A percentile compares a stretch with the other conserved stretches of the same genome.
phyloP scores from a whole-genome alignment of 345 rosid genomes.

The Citrus unshiu region DNA sequence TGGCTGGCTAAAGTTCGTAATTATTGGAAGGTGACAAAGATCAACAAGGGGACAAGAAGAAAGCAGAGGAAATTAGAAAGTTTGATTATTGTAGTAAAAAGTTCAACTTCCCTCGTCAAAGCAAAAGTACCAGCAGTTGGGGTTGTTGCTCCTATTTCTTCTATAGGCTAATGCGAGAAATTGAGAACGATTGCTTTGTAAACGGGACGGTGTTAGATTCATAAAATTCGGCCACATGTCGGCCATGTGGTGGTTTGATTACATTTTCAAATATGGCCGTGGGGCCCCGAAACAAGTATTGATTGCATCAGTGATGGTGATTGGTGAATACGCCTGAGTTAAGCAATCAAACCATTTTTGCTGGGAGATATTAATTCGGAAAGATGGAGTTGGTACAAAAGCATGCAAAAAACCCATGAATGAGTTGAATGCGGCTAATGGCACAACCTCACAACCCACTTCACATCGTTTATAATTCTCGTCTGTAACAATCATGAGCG shows the following conservation, averaged over 20 bases:
- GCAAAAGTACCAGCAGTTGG: not conserved
- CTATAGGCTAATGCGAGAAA: not conserved
- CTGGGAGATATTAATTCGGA: not conserved
- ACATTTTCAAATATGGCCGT: not conserved
- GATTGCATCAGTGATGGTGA: not conserved
- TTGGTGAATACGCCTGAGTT: not conserved
- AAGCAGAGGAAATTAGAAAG: conserved; percentile 2
- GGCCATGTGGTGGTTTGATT: not conserved
- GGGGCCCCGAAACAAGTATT: not conserved
- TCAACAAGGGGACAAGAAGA: not conserved
- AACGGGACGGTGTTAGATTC: not conserved
- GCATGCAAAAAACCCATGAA: conserved; percentile 8
- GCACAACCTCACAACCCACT: not conserved
- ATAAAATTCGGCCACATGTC: not conserved
- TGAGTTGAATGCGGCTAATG: not conserved
- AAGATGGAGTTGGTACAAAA: conserved; percentile 12
- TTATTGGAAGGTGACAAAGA: conserved; percentile 3
- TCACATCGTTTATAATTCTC: not conserved
- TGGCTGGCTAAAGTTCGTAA: not conserved
- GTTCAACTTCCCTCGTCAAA: not conserved
- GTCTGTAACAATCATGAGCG: not conserved
- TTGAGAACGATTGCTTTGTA: not conserved
- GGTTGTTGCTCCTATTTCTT: not conserved
- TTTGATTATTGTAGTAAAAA: conserved; percentile 6
- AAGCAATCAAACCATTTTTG: not conserved